Base-by-base conservation (phyloP, 495 filamentous ascomycete genomes). In the Chaetomidium leptoderma region DNA sequence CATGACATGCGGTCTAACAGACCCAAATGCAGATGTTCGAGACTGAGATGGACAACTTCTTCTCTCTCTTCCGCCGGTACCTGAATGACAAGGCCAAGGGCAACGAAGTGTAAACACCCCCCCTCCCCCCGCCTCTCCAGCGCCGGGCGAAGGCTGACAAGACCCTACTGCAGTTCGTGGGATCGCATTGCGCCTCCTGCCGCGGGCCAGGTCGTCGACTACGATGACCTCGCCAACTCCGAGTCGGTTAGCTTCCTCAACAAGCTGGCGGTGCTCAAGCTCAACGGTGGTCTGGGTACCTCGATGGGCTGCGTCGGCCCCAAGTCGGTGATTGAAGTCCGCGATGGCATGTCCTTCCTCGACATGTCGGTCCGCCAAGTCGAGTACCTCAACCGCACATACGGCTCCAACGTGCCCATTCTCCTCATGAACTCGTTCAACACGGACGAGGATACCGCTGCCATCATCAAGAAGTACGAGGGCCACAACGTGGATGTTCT, bases 361-460 rank as follows among this genome's bases (percentile, higher is more conserved):
- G 93, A 99, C 76, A 84, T 99, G 68, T 97, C 93, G 8, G 93
- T 99, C 63, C 90, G 93, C 66, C 93, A 99, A 81, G 92, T 99
- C 70, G 93, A 99, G 80, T 95, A 92, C 81, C 86, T 99, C 59
- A 99, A 99, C 85, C 88, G 91, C 70, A 97, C 89, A 43, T 97
- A 96, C 79, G 84, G 88, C 64, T 90, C 95, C 74, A 96, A 96
- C 72, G 93, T 99, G 21, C 93, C 93, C 40, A 97, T 99, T 78
- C 87, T 99, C 62, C 84, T 99, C 69, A 99, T 99, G 93, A 99
- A 99, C 85, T 97, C 93, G 55, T 99, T 99, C 88, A 99, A 99
- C 83, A 99, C 93, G 70, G 91, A 97, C 74, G 86, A 92, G 66
- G 93, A 99, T 72, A 99, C 93, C 58, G 87, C 90, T 63, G 93